These are phyloP conservation scores for Ammopiptanthus mongolicus DNA, from an alignment of 306 rosid genomes.

Conservation along the genomic window DNA sequence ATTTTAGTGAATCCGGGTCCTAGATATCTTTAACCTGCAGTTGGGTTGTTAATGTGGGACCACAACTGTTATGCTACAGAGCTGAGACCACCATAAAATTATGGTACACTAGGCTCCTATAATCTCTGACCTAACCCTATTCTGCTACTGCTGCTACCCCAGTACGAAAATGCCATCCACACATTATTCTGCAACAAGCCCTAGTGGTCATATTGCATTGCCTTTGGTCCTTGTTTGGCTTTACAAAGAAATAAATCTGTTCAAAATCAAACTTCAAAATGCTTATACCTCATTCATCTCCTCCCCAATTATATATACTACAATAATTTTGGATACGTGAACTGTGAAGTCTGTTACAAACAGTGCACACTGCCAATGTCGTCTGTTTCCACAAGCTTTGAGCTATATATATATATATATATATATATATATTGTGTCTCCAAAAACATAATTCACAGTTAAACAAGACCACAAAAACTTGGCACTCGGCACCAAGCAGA, in stretches of 20 bases:
- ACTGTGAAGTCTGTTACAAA: conserved; percentile 11
- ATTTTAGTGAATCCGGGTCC: too few species aligned
- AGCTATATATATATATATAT: not conserved
- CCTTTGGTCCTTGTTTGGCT: not conserved
- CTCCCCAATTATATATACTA: not conserved
- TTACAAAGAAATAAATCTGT: not conserved
- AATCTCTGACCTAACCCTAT: conserved; percentile 32
- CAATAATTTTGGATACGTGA: conserved; percentile 4
- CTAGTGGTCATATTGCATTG: conserved; percentile 18
- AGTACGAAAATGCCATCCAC: conserved; percentile 19
- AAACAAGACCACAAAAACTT: not conserved
- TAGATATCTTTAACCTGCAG: not conserved
- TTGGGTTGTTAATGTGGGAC: conserved; percentile 36
- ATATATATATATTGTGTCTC: not conserved
- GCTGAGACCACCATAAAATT: conserved; percentile 16
- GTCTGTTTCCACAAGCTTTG: not conserved
- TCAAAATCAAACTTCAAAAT: not conserved
- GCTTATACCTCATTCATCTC: not conserved
- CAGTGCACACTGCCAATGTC: not conserved
- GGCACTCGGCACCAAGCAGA: not conserved
- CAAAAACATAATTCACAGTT: not conserved
- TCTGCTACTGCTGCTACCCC: not conserved
- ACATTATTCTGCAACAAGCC: conserved; percentile 23
- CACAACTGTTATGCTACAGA: conserved; percentile 22
- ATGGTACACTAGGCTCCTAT: conserved; percentile 22